Evolutionary conservation across 257 asterid genomes (phyloP).

Genomic region (Solanum chiquidenum): DNA sequence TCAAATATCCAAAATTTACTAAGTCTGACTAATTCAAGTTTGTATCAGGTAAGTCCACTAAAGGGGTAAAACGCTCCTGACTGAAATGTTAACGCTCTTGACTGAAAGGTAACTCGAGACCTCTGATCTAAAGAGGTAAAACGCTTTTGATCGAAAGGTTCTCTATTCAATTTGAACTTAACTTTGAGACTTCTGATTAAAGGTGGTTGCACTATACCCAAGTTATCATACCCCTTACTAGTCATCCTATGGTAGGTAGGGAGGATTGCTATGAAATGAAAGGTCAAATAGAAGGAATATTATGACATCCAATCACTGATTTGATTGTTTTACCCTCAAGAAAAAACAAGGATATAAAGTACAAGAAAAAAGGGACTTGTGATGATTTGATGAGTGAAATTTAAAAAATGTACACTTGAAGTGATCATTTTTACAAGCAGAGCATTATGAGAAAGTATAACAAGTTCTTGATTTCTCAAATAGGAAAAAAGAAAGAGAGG

Average conservation of each 20-base stretch:
- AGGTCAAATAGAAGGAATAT: not conserved
- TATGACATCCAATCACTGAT: not conserved
- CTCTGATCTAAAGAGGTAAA: no score
- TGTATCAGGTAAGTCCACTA: no score
- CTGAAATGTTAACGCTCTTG: no score
- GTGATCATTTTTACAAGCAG: not conserved
- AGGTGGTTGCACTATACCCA: fast-evolving
- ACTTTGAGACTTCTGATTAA: not conserved
- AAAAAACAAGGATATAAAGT: not conserved
- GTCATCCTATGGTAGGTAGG: not conserved
- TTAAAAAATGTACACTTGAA: not conserved
- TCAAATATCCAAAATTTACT: not conserved
- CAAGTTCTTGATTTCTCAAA: not conserved
- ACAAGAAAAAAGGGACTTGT: not conserved
- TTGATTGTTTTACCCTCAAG: not conserved
- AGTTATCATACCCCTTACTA: not conserved
- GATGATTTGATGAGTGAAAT: no score
- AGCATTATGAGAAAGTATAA: not conserved
- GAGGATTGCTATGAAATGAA: not conserved
- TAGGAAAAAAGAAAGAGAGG: not conserved
- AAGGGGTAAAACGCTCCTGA: no score
- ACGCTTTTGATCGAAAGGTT: not conserved
- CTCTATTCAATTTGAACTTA: not conserved
- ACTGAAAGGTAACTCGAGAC: no score
- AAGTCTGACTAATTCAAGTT: no score